Base-by-base conservation (phyloP, 2,329 filamentous ascomycete species). In the Neonectria magnoliae region DNA sequence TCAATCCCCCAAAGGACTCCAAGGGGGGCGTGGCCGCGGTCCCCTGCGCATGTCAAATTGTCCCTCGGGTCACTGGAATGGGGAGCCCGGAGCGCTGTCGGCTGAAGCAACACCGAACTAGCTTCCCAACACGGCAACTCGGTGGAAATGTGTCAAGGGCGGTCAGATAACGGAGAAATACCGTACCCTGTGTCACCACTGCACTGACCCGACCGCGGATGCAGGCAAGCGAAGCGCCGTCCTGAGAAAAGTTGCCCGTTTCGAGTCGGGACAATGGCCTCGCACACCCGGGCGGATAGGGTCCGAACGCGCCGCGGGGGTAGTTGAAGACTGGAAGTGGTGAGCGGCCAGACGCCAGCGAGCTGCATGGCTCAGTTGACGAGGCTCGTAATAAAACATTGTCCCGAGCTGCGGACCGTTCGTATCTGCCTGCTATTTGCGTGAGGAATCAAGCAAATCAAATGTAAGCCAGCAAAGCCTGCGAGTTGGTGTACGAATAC, bases 21-120 rank as follows among this genome's bases (percentile, higher is more conserved):
- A 42, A 42, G 38, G n/a, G 38, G 38, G 38, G 38, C n/a, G 38
- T 18, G 38, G 38, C 8, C 38, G 38, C 11, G 38, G 16, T 36
- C 36, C 36, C 36, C 36, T 38, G 36, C 42, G 42, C 42, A 50
- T 14, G 45, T 48, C 45, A 29, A 25, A 50, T 50, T 41, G 42
- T 16, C 44, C 45, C 53, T 57, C 60, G 60, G 53, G 29, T 62
- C 53, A 31, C 60, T 47, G 47, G 47, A 62, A 53, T 52, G 53
- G 47, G 47, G 44, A 57, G 27, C 11, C 60, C 60, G 60, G 53
- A 50, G 33, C 14, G 18, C 25, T 29, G 59, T 51, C 60, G 60
- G 52, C 51, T 38, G 38, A 45, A 36, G 27, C 22, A 45, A 27
- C 13, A 22, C 11, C 36, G 33, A 22, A 10, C 48, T 16, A 22